phyloP scores from a whole-genome alignment of 345 rosid genomes.

The Eucalyptus marginata region DNA sequence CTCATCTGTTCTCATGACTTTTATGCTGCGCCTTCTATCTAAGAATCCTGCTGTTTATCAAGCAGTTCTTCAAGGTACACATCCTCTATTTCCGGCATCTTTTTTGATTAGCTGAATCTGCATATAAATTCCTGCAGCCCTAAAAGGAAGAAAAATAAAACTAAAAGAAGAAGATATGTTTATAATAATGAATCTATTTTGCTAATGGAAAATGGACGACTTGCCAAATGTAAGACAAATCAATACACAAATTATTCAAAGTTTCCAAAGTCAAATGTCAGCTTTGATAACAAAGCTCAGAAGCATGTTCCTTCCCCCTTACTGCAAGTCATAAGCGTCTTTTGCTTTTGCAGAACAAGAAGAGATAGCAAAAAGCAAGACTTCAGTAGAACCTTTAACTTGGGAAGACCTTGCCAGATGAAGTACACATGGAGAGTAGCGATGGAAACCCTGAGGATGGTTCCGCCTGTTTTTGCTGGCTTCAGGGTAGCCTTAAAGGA shows the following conservation, averaged over 20 bases:
- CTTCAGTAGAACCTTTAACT: background rate
- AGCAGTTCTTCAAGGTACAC: slow-evolving; percentile 39
- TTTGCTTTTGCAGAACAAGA: slow-evolving; percentile 26
- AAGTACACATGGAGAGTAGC: slow-evolving; percentile 27
- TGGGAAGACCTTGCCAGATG: slow-evolving; percentile 25
- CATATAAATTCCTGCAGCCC: background rate
- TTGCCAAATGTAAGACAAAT: background rate
- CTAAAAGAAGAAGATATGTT: no score
- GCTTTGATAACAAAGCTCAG: background rate
- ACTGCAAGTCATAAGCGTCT: background rate
- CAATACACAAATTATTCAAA: background rate
- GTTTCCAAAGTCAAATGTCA: background rate
- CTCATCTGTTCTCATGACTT: slow-evolving; percentile 35
- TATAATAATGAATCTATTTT: background rate
- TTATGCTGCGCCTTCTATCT: slow-evolving; percentile 27
- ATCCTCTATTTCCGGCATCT: background rate
- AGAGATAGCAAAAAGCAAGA: background rate
- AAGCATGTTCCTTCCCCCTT: background rate
- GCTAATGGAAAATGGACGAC: background rate
- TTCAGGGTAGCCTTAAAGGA: slow-evolving; percentile 36
- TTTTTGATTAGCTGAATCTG: background rate
- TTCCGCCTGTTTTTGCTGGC: slow-evolving; percentile 35
- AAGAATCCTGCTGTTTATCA: slow-evolving; percentile 16
- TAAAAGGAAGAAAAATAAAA: background rate
- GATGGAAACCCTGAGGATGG: slow-evolving; percentile 24